phyloP scores from a whole-genome alignment of 2,329 filamentous ascomycete genomes.

The Arthrobotrys musiformis region DNA sequence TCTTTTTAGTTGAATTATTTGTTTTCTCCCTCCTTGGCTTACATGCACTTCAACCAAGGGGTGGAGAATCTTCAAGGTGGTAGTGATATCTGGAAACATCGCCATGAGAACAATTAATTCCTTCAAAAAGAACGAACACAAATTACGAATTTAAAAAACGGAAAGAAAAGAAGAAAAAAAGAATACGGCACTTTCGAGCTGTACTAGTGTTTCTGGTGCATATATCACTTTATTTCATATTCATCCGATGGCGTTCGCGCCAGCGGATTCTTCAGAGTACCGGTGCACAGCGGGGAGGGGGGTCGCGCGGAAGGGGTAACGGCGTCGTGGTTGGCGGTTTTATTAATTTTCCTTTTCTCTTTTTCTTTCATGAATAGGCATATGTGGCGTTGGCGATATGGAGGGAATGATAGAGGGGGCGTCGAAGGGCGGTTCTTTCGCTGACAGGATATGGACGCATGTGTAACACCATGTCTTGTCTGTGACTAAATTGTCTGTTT shows the following conservation, averaged over 20 bases:
- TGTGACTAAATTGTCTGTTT: neutral
- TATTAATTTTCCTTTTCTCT: neutral
- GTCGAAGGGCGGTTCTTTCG: neutral
- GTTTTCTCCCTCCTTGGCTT: neutral
- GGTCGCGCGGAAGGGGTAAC: neutral
- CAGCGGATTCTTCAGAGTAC: conserved; percentile 1
- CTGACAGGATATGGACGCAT: neutral
- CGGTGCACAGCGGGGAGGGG: neutral
- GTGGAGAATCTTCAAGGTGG: neutral
- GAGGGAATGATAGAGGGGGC: neutral
- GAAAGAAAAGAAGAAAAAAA: neutral
- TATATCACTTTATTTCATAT: no score
- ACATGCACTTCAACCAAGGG: neutral
- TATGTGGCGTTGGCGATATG: neutral
- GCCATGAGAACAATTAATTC: neutral
- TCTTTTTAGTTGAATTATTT: conserved; percentile 1
- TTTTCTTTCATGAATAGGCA: neutral
- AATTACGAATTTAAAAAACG: neutral
- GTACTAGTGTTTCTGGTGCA: no score
- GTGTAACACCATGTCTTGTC: conserved; percentile 4
- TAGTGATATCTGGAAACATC: neutral
- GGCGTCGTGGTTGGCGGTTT: neutral
- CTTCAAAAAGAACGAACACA: neutral
- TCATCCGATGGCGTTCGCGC: no score
- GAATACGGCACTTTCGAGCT: neutral